Base-by-base conservation (phyloP, 768 basidiomycete species). In the Pluteus cervinus region DNA sequence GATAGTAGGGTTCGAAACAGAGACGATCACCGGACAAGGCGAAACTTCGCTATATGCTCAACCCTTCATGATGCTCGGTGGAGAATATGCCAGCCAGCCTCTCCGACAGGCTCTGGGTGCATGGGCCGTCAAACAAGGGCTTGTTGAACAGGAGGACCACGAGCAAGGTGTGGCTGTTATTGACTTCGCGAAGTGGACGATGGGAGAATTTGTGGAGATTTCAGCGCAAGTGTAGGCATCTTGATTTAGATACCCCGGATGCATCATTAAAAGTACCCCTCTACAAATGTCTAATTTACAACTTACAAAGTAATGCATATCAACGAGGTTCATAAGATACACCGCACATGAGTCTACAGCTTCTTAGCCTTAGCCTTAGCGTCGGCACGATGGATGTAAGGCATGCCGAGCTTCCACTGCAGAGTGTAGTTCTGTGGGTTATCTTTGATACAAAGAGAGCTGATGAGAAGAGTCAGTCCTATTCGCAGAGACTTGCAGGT, bases 1-100 rank as follows among this genome's bases (percentile, higher is more conserved):
- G 59, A 81, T 90, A 35, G 78, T 79, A 15, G 92, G 90, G 3
- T 82, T 92, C 52, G 78, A 86, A 18, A 87, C 87, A 0, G 58
- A 60, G 11, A 65, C 63, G 1, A 63, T 90, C 14, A 28, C 54
- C 5, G 54, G 51, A 24, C n/a, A n/a, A n/a, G 50, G 53, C 4
- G 76, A 79, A 39, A 73, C 69, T 2, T 75, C 76, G 5, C 57
- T 90, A 31, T 86, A 86, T 51, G 68, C 73, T 18, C 87, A 89
- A 47, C 74, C 75, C 4, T 85, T 89, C 47, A 75, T 79, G 56
- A 87, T 80, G 63, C 70, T 82, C 25, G 74, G 79, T n/a, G 83
- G 75, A 4, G 69, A 73, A 24, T 49, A 62, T 15, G 58, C 60
- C 5, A 59, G 61, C n/a, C 41, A 53, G 35, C 60, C 62, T n/a